These are phyloP conservation scores for Gracilaria caudata DNA, from an alignment of 23 red algal genomes.

Conservation along the genomic window DNA sequence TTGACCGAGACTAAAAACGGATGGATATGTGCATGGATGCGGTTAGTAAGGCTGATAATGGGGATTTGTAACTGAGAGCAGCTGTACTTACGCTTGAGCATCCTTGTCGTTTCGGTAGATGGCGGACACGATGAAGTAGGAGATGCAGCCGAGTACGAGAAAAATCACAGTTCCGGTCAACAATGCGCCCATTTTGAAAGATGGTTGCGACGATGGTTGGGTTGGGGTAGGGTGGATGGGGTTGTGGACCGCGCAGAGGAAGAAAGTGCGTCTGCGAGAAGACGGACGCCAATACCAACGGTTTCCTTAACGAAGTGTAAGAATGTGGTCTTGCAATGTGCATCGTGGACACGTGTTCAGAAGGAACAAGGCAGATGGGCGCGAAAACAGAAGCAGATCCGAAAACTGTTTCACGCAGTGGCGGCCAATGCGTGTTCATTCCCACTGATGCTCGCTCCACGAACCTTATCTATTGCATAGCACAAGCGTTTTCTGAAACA, in stretches of 20 bases:
- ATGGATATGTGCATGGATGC: not conserved
- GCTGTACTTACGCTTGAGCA: slow-evolving; percentile 83
- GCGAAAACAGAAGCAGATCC: too few relatives aligned
- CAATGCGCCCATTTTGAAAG: slow-evolving; percentile 73
- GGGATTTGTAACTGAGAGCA: not conserved
- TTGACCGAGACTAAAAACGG: slow-evolving; percentile 70
- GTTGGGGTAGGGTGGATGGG: not conserved
- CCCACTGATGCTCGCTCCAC: too few relatives aligned
- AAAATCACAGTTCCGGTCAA: slow-evolving; percentile 78
- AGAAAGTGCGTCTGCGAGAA: not conserved
- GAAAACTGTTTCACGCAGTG: too few relatives aligned
- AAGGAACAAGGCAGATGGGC: too few relatives aligned
- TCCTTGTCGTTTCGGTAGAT: slow-evolving; percentile 92
- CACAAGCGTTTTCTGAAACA: too few relatives aligned
- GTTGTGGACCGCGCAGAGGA: too few relatives aligned
- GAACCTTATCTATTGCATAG: too few relatives aligned
- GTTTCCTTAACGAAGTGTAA: slow-evolving; percentile 20
- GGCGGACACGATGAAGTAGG: slow-evolving; percentile 82
- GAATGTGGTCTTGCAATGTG: not conserved
- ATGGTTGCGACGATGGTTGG: not conserved
- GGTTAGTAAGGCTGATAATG: not conserved
- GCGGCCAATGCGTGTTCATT: too few relatives aligned
- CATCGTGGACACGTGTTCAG: not conserved
- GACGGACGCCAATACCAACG: not conserved
- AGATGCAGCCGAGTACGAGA: slow-evolving; percentile 53